phyloP scores from a whole-genome alignment of 805 yeast species.

The Candida gorgasii region DNA sequence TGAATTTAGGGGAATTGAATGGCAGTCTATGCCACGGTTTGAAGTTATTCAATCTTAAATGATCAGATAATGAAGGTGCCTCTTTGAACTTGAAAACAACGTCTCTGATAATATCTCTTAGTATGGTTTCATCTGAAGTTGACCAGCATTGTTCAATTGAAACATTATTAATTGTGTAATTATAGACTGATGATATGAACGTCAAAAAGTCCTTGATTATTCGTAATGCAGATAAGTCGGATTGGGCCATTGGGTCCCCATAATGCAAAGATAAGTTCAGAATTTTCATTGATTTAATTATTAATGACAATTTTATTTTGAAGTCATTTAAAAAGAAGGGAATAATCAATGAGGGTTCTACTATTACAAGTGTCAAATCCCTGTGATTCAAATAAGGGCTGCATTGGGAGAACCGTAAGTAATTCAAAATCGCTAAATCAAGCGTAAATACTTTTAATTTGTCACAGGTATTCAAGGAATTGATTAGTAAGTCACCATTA shows the following conservation, averaged over 20 bases:
- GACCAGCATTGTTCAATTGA: slow-evolving; percentile 29
- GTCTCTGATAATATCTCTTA: slow-evolving; percentile 18
- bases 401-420: neutral
- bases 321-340: slow-evolving; percentile 12
- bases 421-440: slow-evolving; percentile 15
- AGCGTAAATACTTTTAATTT: slow-evolving; percentile 14
- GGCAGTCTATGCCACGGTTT: slow-evolving; percentile 20
- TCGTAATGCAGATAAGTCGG: slow-evolving; percentile 24
- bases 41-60: slow-evolving; percentile 12
- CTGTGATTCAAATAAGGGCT: neutral
- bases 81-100: slow-evolving; percentile 6
- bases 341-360: slow-evolving; percentile 23
- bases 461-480: slow-evolving; percentile 5
- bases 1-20: slow-evolving; percentile 24
- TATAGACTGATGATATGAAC: slow-evolving; percentile 5
- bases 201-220: slow-evolving; percentile 20
- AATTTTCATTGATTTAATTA: slow-evolving; percentile 17
- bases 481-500: slow-evolving; percentile 5
- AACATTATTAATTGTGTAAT: neutral
- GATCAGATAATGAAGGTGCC: neutral
- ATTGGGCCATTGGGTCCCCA: slow-evolving; percentile 30
- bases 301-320: slow-evolving; percentile 13
- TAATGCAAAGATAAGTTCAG: slow-evolving; percentile 22
- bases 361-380: slow-evolving; percentile 16
- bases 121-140: slow-evolving; percentile 26